phyloP scores from a whole-genome alignment of 2,329 filamentous ascomycete genomes.

The Ceratocystis huliohia region DNA sequence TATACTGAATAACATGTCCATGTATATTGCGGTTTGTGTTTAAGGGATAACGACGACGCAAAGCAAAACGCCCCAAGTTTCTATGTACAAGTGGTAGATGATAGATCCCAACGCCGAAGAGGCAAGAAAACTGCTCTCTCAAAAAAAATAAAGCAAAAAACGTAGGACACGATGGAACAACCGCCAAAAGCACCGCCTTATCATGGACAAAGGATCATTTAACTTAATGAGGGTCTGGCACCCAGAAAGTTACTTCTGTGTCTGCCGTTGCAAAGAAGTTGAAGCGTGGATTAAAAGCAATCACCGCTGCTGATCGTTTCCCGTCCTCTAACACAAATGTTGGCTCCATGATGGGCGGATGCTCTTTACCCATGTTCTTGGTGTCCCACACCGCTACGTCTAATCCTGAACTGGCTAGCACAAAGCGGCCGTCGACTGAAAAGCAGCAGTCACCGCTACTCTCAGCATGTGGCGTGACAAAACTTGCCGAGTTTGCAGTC shows the following conservation, averaged over 20 bases:
- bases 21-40: too few species aligned
- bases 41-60: neutral
- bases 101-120: neutral
- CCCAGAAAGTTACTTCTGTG: slow-evolving; percentile 67
- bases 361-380: slow-evolving; percentile 34
- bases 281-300: slow-evolving; percentile 81
- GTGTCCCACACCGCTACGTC: slow-evolving; percentile 84
- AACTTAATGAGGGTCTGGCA: slow-evolving; percentile 45
- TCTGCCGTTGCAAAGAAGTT: slow-evolving; percentile 89
- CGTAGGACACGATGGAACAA: neutral
- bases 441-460: slow-evolving; percentile 74
- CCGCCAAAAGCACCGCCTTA: neutral
- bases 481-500: slow-evolving; percentile 27
- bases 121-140: neutral
- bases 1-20: neutral
- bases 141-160: neutral
- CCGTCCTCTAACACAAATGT: slow-evolving; percentile 48
- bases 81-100: neutral
- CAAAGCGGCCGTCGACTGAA: slow-evolving; percentile 75
- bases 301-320: slow-evolving; percentile 55
- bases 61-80: slow-evolving; percentile 7
- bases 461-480: slow-evolving; percentile 32
- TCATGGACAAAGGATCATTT: neutral
- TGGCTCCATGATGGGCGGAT: slow-evolving; percentile 50
- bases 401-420: slow-evolving; percentile 63